Conservation (phyloP, 1,284 basidiomycete genomes). For the Puccinia triticina region DNA sequence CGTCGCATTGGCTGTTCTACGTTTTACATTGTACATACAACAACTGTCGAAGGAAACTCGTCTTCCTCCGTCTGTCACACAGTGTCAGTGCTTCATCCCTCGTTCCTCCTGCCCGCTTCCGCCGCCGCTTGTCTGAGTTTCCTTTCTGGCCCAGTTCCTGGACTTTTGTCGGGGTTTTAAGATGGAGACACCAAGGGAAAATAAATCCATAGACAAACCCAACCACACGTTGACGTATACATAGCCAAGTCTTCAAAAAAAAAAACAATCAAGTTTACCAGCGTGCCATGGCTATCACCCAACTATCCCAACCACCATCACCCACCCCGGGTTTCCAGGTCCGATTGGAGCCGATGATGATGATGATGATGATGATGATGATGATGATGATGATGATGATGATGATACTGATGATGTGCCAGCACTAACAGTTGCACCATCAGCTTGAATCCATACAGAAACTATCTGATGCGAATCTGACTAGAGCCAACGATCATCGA, state of each 20-base stretch:
- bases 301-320: not conserved
- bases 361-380: too few relatives aligned
- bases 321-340: constrained; percentile 6
- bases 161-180: not conserved
- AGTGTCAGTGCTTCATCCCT: not conserved
- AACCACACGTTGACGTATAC: not conserved
- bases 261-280: not conserved
- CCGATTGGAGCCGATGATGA: constrained; percentile 2
- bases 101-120: constrained; percentile 1
- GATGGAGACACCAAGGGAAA: not conserved
- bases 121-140: not conserved
- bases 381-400: not conserved
- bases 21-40: too few relatives aligned
- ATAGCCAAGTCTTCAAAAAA: not conserved
- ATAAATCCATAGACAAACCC: not conserved
- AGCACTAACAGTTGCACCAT: too few relatives aligned
- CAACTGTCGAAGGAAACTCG: too few relatives aligned
- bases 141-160: not conserved
- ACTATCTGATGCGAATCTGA: constrained; percentile 4
- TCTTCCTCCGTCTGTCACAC: not conserved
- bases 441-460: too few relatives aligned
- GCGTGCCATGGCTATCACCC: not conserved
- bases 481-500: too few relatives aligned
- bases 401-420: too few relatives aligned
- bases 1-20: not conserved